Percentiles rank a stretch among this genome's conserved stretches.
These are phyloP conservation scores for Eragrostis tef DNA, from an alignment of 202 grass and related monocot species.

Conservation along the genomic window DNA sequence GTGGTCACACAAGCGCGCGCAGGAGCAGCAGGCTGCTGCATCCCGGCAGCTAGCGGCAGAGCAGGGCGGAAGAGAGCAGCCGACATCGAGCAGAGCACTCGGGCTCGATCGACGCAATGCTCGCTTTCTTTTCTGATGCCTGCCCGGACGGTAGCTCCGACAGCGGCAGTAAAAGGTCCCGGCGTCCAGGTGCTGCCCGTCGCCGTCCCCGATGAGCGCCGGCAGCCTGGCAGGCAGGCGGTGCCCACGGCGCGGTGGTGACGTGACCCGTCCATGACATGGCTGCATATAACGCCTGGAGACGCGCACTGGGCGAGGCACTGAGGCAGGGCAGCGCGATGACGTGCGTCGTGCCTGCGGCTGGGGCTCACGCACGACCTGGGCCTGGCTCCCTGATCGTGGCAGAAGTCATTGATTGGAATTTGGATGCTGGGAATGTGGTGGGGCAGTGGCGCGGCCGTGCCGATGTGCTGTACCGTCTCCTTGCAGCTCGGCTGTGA, in stretches of 20 bases:
- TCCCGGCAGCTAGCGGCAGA: conserved; percentile 27
- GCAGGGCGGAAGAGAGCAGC: neutral
- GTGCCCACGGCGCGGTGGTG: no score
- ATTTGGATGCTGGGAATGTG: no score
- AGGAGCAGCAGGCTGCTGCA: conserved; percentile 14
- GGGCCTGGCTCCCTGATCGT: neutral
- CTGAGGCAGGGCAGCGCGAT: no score
- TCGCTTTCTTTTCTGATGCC: no score
- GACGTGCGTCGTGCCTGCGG: no score
- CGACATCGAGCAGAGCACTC: conserved; percentile 41
- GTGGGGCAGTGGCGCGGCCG: no score
- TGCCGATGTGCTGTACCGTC: no score
- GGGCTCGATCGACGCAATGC: no score
- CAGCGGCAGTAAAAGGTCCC: neutral
- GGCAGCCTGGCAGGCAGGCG: neutral
- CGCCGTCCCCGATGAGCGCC: neutral
- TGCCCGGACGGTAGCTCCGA: no score
- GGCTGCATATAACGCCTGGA: conserved; percentile 1
- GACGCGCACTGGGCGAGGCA: no score
- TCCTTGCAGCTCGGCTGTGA: no score
- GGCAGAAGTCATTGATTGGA: no score
- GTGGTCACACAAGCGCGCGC: neutral
- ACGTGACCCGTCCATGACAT: conserved; percentile 12
- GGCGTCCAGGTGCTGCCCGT: neutral
- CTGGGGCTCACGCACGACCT: neutral